Conservation (phyloP, 495 filamentous ascomycete genomes). For the Aspergillus conjunctus region DNA sequence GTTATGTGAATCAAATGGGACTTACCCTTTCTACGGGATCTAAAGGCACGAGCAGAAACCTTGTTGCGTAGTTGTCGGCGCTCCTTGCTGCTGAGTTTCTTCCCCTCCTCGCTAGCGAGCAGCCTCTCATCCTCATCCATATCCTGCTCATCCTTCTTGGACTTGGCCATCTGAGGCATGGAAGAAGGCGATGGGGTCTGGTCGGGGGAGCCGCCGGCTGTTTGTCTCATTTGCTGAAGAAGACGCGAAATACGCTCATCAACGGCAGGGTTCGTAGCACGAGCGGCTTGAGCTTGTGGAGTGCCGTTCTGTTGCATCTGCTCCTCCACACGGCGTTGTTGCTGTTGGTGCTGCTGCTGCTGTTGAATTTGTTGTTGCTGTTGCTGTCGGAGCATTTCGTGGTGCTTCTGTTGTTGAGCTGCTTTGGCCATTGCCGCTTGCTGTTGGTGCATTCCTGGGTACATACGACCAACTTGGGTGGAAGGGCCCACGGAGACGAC, state of each 20-base stretch:
- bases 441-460: conserved; percentile 90
- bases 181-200: conserved; percentile 47
- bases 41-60: conserved; percentile 95
- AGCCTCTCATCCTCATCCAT: conserved; percentile 98
- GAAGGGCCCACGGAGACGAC: conserved; percentile 47
- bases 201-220: conserved; percentile 56
- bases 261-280: conserved; percentile 65
- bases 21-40: conserved; percentile 93
- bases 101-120: conserved; percentile 92
- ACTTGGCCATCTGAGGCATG: conserved; percentile 55
- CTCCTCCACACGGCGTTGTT: conserved; percentile 37
- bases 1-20: conserved; percentile 5
- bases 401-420: conserved; percentile 66
- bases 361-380: conserved; percentile 64
- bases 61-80: conserved; percentile 95
- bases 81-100: conserved; percentile 94
- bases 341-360: conserved; percentile 55
- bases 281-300: conserved; percentile 46
- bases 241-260: conserved; percentile 87
- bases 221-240: conserved; percentile 79
- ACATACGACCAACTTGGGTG: conserved; percentile 68
- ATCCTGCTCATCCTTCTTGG: conserved; percentile 90
- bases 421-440: conserved; percentile 80
- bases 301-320: conserved; percentile 32
- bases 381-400: conserved; percentile 65